Evolutionary conservation across 208 protist genomes (phyloP).

Genomic region (Crithidia expoeki): DNA sequence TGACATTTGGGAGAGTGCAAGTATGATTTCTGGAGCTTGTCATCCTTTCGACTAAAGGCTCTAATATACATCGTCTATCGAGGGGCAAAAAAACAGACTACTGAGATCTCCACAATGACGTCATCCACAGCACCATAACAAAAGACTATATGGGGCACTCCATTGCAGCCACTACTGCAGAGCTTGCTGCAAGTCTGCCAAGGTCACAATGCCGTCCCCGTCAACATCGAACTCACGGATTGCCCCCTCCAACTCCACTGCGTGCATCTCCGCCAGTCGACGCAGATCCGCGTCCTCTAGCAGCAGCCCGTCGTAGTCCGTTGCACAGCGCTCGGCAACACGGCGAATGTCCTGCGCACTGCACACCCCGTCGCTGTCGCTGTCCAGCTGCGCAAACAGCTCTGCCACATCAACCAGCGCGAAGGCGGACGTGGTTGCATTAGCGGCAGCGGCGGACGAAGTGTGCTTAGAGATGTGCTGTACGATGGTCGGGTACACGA

Average conservation of each 20-base stretch:
- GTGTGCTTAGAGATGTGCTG: slow-evolving; percentile 10
- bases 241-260: slow-evolving; percentile 46
- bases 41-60: no score
- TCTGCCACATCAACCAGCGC: slow-evolving; percentile 35
- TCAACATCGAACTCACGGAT: slow-evolving; percentile 72
- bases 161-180: slow-evolving; percentile 47
- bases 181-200: slow-evolving; percentile 50
- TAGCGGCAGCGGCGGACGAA: neutral
- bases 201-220: slow-evolving; percentile 64
- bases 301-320: slow-evolving; percentile 42
- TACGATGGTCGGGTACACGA: slow-evolving; percentile 28
- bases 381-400: slow-evolving; percentile 58
- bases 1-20: no score
- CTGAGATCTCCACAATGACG: no score
- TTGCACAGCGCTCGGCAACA: slow-evolving; percentile 32
- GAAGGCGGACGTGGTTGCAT: slow-evolving; percentile 15
- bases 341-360: slow-evolving; percentile 51
- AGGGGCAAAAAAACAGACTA: slow-evolving; percentile 10
- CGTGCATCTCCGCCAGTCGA: slow-evolving; percentile 58
- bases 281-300: slow-evolving; percentile 47
- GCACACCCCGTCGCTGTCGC: slow-evolving; percentile 61
- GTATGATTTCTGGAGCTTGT: no score
- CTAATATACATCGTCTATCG: no score
- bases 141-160: no score
- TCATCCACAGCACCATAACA: no score